Base-by-base conservation (phyloP, 192 early-diverging fungal genomes). In the Backusella tuberculispora region DNA sequence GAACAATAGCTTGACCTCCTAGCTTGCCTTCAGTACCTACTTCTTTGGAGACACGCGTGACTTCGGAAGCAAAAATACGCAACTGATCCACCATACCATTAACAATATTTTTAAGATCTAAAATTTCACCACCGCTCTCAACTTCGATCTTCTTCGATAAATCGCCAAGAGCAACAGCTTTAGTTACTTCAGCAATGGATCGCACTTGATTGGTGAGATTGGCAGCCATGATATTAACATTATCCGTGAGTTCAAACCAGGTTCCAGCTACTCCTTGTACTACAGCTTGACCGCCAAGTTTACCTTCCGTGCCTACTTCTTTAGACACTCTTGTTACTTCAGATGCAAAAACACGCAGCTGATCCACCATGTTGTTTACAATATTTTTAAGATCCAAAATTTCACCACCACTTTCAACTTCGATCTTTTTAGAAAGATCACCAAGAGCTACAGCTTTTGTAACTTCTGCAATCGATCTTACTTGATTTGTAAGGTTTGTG, bases 11-110 rank as follows among this genome's bases (percentile, higher is more conserved):
- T 74, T 90, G 90, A 0, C 84, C 87, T 2, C 91, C 92, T 8
- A 93, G 76, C 38, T 81, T 83, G 1, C 92, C 92, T 68, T 90
- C 86, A 2, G 90, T 92, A 17, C 92, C 92, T 13, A 93, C 92
- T 77, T 92, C 90, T 8, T 81, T 81, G 1, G 92, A 89, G 0
- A 94, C 91, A 60, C 92, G 87, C 0, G 90, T 90, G 0, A 92
- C 90, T 74, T 92, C 91, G 0, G 81, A 65, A 0, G 91, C 87
- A 78, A 92, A 92, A 0, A 73, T 75, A 76, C 73, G 76, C 3
- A 85, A 19, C 15, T 80, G 72, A 73, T 85, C 86, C 9, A 90
- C 89, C 83, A 90, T 85, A 2, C 50, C 71, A 72, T 90, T 90
- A 29, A 90, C 86, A 0, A 84, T 88, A 14, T 82, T 45, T 40